Conservation (phyloP, 108 stramenopile genomes). For the Fistulifera pelliculosa region DNA sequence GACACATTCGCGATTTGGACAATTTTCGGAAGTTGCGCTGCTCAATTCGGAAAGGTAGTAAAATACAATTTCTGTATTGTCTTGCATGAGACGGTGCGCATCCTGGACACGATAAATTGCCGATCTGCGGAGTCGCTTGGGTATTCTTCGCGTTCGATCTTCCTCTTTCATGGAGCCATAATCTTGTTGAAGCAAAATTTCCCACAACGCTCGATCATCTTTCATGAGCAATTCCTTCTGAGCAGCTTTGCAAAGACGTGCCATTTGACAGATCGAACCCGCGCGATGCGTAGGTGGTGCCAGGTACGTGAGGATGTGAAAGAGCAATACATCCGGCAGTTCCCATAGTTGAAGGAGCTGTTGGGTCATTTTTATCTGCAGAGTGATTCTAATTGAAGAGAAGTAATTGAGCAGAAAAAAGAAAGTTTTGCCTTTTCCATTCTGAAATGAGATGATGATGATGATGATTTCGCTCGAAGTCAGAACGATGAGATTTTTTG, state of each 20-base stretch:
- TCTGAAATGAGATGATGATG: too few relatives aligned
- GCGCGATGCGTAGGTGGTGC: conserved; percentile 30
- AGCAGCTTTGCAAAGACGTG: conserved; percentile 21
- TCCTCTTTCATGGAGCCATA: conserved; percentile 19
- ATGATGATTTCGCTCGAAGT: too few relatives aligned
- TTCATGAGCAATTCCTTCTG: conserved; percentile 19
- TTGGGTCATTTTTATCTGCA: too few relatives aligned
- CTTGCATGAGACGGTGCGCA: conserved; percentile 31
- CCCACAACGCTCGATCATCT: conserved; percentile 29
- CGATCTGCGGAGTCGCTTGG: conserved; percentile 30
- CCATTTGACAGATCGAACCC: conserved; percentile 34
- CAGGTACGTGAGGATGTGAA: conserved; percentile 25
- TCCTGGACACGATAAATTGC: conserved; percentile 30
- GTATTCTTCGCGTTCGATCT: neutral
- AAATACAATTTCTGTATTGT: conserved; percentile 50
- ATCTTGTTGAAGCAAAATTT: conserved; percentile 31
- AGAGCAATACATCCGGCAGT: conserved; percentile 47
- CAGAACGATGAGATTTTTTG: too few relatives aligned
- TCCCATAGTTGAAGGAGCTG: conserved; percentile 19
- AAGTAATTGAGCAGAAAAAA: too few relatives aligned
- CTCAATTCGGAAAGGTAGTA: conserved; percentile 32
- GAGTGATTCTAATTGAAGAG: too few relatives aligned
- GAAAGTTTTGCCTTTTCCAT: too few relatives aligned
- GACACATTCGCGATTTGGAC: conserved; percentile 30
- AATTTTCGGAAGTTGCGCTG: conserved; percentile 19